A percentile compares a stretch with the other conserved stretches of the same genome.
Conservation (phyloP, 2,329 filamentous ascomycete species). For the Curvularia lunata region DNA sequence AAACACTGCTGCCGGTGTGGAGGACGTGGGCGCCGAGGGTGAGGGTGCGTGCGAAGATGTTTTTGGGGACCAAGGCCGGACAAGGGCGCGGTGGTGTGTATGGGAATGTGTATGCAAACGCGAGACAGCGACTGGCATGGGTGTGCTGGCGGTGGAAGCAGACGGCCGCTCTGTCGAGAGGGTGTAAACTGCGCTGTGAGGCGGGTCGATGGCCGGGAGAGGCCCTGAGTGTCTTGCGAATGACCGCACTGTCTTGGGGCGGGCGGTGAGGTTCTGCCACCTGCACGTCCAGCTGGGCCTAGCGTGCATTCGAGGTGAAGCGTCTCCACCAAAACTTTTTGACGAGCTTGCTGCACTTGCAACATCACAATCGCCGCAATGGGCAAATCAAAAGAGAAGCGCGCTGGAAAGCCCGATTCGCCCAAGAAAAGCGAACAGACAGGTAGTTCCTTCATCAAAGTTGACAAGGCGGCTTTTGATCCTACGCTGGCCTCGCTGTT, state of each 20-base stretch:
- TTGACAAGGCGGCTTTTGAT: constrained; percentile 50
- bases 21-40: constrained; percentile 34
- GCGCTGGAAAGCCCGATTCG: constrained; percentile 21
- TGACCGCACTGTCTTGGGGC: constrained; percentile 22
- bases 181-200: constrained; percentile 26
- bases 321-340: constrained; percentile 43
- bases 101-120: constrained; percentile 15
- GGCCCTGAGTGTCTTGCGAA: constrained; percentile 26
- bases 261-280: constrained; percentile 23
- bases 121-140: constrained; percentile 26
- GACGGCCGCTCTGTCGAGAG: constrained; percentile 17
- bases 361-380: constrained; percentile 30
- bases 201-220: constrained; percentile 22
- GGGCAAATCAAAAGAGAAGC: constrained; percentile 44
- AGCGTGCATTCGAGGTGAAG: constrained; percentile 11
- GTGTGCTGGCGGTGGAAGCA: constrained; percentile 11
- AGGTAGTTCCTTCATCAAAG: constrained; percentile 30
- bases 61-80: constrained; percentile 17
- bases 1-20: constrained; percentile 31
- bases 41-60: constrained; percentile 21
- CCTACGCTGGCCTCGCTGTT: constrained; percentile 57
- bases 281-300: constrained; percentile 6
- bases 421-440: constrained; percentile 21
- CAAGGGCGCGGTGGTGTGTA: constrained; percentile 10
- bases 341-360: constrained; percentile 17